These are phyloP conservation scores for Bryopsis sp. DNA, from an alignment of 139 green algal species.

Conservation along the genomic window DNA sequence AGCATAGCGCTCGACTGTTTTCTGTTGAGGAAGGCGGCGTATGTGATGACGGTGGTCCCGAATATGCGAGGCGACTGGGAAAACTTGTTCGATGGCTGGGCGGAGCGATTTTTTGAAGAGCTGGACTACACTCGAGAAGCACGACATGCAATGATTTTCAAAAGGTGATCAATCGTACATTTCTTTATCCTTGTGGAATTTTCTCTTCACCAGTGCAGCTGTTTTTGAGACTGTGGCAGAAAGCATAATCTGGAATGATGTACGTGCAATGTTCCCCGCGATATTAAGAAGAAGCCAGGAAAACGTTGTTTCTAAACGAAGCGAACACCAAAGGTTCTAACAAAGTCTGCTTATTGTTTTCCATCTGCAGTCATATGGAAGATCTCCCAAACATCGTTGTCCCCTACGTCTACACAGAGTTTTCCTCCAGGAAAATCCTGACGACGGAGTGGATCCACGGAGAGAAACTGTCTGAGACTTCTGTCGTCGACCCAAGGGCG, in stretches of 20 bases:
- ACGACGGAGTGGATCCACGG: conserved; percentile 79
- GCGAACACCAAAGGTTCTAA: no score
- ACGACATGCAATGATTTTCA: conserved; percentile 61
- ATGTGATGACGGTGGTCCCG: conserved; percentile 32
- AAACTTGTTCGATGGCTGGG: conserved; percentile 73
- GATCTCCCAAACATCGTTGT: conserved; percentile 23
- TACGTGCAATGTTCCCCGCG: no score
- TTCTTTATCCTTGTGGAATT: neutral
- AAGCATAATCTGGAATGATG: no score
- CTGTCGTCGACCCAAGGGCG: conserved; percentile 30
- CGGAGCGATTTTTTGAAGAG: conserved; percentile 75
- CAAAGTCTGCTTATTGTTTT: no score
- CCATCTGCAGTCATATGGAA: neutral
- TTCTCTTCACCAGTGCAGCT: no score
- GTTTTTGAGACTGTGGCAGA: no score
- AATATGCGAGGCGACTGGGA: conserved; percentile 46
- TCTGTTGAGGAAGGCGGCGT: conserved; percentile 29
- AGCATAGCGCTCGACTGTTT: conserved; percentile 82
- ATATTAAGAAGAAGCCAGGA: no score
- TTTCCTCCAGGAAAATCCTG: conserved; percentile 77
- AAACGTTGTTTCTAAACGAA: no score
- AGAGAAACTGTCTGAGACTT: conserved; percentile 42
- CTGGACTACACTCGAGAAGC: conserved; percentile 79
- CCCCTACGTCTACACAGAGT: conserved; percentile 54
- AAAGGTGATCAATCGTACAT: conserved; percentile 18